A percentile compares a stretch with the other conserved stretches of the same genome.
Evolutionary conservation across 345 rosid species (phyloP).

Genomic region (Citrus inodora): DNA sequence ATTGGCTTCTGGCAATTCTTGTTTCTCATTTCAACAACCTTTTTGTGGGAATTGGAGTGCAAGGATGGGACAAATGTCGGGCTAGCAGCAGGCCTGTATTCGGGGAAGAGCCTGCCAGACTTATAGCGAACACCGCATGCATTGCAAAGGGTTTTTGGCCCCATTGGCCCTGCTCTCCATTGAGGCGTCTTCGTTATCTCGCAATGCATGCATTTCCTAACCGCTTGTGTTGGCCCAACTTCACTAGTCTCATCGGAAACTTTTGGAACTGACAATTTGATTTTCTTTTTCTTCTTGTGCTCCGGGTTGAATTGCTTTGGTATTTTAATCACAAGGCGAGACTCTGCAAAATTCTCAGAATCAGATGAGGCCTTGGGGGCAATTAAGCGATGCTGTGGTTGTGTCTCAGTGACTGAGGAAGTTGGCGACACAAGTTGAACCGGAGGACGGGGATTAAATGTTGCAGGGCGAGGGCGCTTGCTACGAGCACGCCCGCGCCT

Average conservation of each 20-base stretch:
- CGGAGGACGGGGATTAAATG: constrained; percentile 50
- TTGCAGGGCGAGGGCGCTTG: constrained; percentile 87
- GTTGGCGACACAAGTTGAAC: constrained; percentile 47
- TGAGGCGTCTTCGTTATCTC: constrained; percentile 96
- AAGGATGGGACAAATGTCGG: constrained; percentile 83
- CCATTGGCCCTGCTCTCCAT: constrained; percentile 99
- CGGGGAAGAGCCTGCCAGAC: constrained; percentile 95
- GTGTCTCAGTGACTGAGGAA: constrained; percentile 29
- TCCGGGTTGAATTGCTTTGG: constrained; percentile 57
- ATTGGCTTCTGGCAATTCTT: constrained; percentile 29
- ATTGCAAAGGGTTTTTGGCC: constrained; percentile 96
- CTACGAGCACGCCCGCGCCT: constrained; percentile 82
- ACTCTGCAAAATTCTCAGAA: constrained; percentile 56
- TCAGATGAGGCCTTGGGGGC: constrained; percentile 37
- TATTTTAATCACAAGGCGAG: constrained; percentile 58
- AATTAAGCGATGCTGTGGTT: constrained; percentile 10
- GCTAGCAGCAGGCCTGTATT: constrained; percentile 95
- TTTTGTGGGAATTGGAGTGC: constrained; percentile 98
- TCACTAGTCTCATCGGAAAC: constrained; percentile 30
- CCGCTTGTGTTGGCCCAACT: constrained; percentile 34
- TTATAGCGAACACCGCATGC: constrained; percentile 97
- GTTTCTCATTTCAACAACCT: constrained; percentile 88
- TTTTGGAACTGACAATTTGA: constrained; percentile 45
- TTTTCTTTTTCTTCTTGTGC: constrained; percentile 75
- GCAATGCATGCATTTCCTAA: constrained; percentile 92